phyloP scores from a whole-genome alignment of 225 moss, liverwort and hornwort species.

The Sphagnum contortum region DNA sequence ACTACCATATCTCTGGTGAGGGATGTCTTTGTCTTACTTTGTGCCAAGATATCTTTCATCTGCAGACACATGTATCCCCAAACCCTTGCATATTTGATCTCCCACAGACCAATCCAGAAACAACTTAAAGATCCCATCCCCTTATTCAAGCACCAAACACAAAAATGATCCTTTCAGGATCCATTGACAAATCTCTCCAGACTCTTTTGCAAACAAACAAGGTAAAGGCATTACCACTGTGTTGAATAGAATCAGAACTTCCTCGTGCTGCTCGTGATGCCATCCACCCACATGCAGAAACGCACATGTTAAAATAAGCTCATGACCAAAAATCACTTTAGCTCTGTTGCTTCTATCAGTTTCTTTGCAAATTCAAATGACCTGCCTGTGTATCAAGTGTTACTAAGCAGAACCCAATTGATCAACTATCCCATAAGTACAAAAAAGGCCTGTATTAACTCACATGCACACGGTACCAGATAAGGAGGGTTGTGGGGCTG shows the following conservation, averaged over 20 bases:
- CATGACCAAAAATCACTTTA: too few species aligned
- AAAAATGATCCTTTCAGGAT: too few species aligned
- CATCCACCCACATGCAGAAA: constrained; percentile 19
- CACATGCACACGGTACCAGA: constrained; percentile 88
- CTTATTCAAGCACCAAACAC: too few species aligned
- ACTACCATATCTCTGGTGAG: constrained; percentile 35
- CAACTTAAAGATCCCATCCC: too few species aligned
- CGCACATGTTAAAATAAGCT: neutral
- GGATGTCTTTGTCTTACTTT: constrained; percentile 45
- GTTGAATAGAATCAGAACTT: constrained; percentile 54
- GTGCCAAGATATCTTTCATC: constrained; percentile 57
- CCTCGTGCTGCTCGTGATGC: constrained; percentile 55
- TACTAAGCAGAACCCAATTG: too few species aligned
- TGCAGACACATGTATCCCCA: constrained; percentile 14
- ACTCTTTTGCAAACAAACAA: too few species aligned
- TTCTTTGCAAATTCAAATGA: too few species aligned
- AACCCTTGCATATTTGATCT: neutral
- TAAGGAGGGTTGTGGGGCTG: constrained; percentile 54
- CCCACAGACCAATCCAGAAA: neutral
- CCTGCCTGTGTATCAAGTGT: too few species aligned
- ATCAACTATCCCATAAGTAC: neutral
- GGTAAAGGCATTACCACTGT: constrained; percentile 40
- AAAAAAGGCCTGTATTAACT: constrained; percentile 5
- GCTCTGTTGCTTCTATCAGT: too few species aligned
- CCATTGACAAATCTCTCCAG: too few species aligned